phyloP scores from a whole-genome alignment of 495 filamentous ascomycete genomes.

The Trichocladium uniseriatum region DNA sequence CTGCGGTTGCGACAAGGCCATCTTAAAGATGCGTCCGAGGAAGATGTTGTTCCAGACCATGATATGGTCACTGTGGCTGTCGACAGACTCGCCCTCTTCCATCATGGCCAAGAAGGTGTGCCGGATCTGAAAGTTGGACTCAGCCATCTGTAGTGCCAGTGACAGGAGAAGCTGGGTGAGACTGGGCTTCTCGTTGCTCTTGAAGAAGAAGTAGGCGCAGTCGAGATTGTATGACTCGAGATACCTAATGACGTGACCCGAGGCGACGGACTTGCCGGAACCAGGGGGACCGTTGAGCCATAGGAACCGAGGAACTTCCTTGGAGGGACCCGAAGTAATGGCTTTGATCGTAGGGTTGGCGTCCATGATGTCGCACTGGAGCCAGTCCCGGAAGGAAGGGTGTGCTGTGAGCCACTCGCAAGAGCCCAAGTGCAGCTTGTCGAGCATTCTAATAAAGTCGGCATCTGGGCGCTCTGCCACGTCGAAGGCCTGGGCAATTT shows the following conservation, averaged over 20 bases:
- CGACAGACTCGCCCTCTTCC: constrained; percentile 7
- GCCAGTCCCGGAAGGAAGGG: constrained; percentile 13
- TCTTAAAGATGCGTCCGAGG: constrained; percentile 16
- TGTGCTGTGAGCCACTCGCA: constrained; percentile 18
- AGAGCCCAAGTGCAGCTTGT: constrained; percentile 16
- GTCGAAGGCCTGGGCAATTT: constrained; percentile 13
- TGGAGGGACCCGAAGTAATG: background rate
- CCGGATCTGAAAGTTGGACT: constrained; percentile 16
- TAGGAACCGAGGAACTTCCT: constrained; percentile 4
- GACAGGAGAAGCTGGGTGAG: constrained; percentile 10
- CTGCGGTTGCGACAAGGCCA: constrained; percentile 11
- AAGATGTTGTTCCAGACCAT: constrained; percentile 22
- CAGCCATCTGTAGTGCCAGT: constrained; percentile 23
- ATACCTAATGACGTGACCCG: constrained; percentile 14
- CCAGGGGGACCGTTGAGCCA: constrained; percentile 23
- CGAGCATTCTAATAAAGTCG: constrained; percentile 9
- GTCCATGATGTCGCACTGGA: constrained; percentile 10
- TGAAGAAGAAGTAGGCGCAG: constrained; percentile 19
- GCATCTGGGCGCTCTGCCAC: constrained; percentile 11
- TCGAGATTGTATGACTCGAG: constrained; percentile 15
- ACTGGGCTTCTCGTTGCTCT: constrained; percentile 7
- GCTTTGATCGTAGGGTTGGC: constrained; percentile 2
- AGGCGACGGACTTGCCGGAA: constrained; percentile 19
- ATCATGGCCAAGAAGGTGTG: constrained; percentile 16
- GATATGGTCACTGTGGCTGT: constrained; percentile 14